Percentiles rank a stretch among this genome's conserved stretches.
phyloP scores from a whole-genome alignment of 176 grass and related monocot genomes.

The Eleusine coracana region DNA sequence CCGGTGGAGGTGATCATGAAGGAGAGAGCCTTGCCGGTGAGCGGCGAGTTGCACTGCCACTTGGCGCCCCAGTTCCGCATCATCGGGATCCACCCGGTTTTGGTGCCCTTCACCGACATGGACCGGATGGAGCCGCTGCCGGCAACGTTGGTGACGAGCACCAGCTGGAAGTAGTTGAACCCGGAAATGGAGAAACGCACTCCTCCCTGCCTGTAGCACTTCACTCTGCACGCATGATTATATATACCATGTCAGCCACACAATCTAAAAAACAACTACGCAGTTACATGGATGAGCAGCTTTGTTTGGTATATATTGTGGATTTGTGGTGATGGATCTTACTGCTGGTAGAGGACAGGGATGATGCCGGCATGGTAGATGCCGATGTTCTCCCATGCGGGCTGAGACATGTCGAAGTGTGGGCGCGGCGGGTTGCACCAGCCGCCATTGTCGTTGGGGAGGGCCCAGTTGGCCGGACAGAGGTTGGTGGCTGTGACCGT shows the following conservation, averaged over 20 bases:
- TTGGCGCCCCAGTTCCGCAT: slow-evolving; percentile 79
- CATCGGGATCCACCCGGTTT: slow-evolving; percentile 65
- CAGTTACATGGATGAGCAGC: too few relatives aligned
- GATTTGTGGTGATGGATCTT: not conserved
- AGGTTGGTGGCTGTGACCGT: slow-evolving; percentile 81
- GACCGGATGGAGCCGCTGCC: slow-evolving; percentile 52
- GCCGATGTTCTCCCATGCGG: slow-evolving; percentile 56
- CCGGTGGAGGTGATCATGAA: slow-evolving; percentile 53
- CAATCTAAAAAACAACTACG: too few relatives aligned
- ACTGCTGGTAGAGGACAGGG: slow-evolving; percentile 73
- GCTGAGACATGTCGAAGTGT: slow-evolving; percentile 81
- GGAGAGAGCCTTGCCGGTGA: slow-evolving; percentile 66
- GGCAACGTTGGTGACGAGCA: slow-evolving; percentile 79
- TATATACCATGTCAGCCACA: not conserved
- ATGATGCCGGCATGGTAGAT: slow-evolving; percentile 64
- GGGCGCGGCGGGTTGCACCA: slow-evolving; percentile 81
- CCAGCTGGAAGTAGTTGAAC: slow-evolving; percentile 81
- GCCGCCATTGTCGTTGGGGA: slow-evolving; percentile 51
- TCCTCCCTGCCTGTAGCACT: slow-evolving; percentile 75
- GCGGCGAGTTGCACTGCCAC: slow-evolving; percentile 70
- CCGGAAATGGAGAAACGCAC: slow-evolving; percentile 74
- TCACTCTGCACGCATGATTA: slow-evolving; percentile 6
- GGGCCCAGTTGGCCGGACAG: slow-evolving; percentile 64
- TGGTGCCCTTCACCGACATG: slow-evolving; percentile 66
- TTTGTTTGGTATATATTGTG: too few relatives aligned